phyloP scores from a whole-genome alignment of 2,329 filamentous ascomycete genomes.

The Neonectria ditissima region DNA sequence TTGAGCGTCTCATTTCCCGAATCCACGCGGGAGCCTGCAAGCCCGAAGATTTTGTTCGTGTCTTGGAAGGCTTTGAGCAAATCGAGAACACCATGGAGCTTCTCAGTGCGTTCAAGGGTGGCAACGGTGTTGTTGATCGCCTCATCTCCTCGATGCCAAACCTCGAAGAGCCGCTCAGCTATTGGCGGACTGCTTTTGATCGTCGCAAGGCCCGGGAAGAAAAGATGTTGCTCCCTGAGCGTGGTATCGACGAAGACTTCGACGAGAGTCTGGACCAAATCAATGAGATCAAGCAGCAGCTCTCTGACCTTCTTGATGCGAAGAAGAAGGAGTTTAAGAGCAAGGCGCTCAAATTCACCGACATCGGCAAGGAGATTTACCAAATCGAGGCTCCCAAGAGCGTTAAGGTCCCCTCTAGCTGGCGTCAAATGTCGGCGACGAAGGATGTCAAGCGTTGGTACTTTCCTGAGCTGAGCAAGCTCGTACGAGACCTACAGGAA shows the following conservation, averaged over 20 bases:
- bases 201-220: slow-evolving; percentile 81
- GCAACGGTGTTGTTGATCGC: slow-evolving; percentile 85
- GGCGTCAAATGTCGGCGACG: slow-evolving; percentile 97
- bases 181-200: slow-evolving; percentile 95
- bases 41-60: slow-evolving; percentile 90
- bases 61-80: slow-evolving; percentile 96
- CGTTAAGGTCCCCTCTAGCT: slow-evolving; percentile 86
- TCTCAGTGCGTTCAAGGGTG: slow-evolving; percentile 78
- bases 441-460: slow-evolving; percentile 93
- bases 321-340: slow-evolving; percentile 81
- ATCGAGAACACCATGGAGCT: slow-evolving; percentile 94
- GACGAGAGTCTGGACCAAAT: slow-evolving; percentile 85
- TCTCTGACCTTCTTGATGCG: slow-evolving; percentile 77
- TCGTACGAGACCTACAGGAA: slow-evolving; percentile 91
- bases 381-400: slow-evolving; percentile 91
- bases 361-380: slow-evolving; percentile 97
- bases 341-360: slow-evolving; percentile 77
- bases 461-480: slow-evolving; percentile 81
- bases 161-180: slow-evolving; percentile 77
- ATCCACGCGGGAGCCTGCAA: slow-evolving; percentile 93
- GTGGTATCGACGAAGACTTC: slow-evolving; percentile 91
- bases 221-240: slow-evolving; percentile 85
- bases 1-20: slow-evolving; percentile 93
- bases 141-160: slow-evolving; percentile 89
- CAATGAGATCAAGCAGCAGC: slow-evolving; percentile 77